Evolutionary conservation across 108 stramenopile genomes (phyloP).

Genomic region (Stephanodiscus triporus): DNA sequence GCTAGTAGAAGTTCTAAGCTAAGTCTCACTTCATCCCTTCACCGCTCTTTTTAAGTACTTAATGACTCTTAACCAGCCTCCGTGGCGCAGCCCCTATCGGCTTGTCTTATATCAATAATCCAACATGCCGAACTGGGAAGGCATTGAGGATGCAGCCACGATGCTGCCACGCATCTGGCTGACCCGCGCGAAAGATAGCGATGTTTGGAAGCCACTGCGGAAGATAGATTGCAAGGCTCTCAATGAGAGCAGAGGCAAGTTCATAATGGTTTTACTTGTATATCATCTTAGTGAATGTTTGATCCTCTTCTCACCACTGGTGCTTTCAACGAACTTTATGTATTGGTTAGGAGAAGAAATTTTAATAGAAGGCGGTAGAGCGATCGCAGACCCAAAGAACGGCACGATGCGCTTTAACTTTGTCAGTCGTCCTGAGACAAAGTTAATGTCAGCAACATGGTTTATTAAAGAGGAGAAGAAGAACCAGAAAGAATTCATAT

Average conservation of each 20-base stretch:
- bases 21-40: too few species aligned
- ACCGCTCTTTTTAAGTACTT: too few species aligned
- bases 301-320: background rate
- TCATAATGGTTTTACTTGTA: background rate
- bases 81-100: too few species aligned
- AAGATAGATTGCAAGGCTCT: conserved; percentile 77
- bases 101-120: too few species aligned
- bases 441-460: conserved; percentile 74
- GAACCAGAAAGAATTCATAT: conserved; percentile 49
- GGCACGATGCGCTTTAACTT: conserved; percentile 67
- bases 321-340: background rate
- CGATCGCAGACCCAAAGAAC: conserved; percentile 63
- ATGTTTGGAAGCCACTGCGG: conserved; percentile 80
- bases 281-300: background rate
- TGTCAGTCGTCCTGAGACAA: conserved; percentile 40
- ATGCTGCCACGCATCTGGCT: conserved; percentile 62
- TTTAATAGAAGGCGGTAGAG: conserved; percentile 67
- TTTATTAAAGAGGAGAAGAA: conserved; percentile 61
- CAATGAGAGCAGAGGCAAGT: conserved; percentile 51
- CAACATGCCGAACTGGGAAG: conserved; percentile 74
- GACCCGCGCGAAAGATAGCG: conserved; percentile 45
- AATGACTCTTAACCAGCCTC: too few species aligned
- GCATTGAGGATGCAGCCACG: conserved; percentile 68
- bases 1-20: too few species aligned
- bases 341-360: conserved; percentile 35